Evolutionary conservation across 495 filamentous ascomycete species (phyloP).

Genomic region (Hamigera avellanea): DNA sequence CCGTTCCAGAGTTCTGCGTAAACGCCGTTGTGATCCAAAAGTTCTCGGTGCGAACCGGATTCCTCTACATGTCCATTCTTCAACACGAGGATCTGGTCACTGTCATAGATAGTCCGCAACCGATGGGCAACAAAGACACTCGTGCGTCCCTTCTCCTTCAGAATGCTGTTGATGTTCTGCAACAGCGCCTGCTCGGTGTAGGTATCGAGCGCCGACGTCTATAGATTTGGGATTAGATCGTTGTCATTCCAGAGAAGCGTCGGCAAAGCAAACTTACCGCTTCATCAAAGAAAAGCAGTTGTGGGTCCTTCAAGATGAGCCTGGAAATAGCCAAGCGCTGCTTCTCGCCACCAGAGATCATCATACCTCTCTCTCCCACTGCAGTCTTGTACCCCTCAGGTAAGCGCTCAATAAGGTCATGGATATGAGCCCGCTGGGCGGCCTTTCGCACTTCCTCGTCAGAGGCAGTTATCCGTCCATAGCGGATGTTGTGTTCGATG

Average conservation of each 20-base stretch:
- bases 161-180: constrained; percentile 85
- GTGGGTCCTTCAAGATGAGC: constrained; percentile 82
- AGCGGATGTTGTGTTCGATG: constrained; percentile 88
- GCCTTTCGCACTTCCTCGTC: constrained; percentile 61
- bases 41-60: constrained; percentile 69
- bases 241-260: neutral
- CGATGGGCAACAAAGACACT: constrained; percentile 92
- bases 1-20: constrained; percentile 89
- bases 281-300: constrained; percentile 93
- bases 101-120: constrained; percentile 86
- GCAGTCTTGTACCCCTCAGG: constrained; percentile 85
- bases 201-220: constrained; percentile 88
- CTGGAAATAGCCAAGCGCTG: constrained; percentile 83
- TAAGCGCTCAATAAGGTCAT: constrained; percentile 65
- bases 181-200: constrained; percentile 90
- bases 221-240: constrained; percentile 2
- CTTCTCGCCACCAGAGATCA: constrained; percentile 97
- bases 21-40: constrained; percentile 68
- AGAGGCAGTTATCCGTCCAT: constrained; percentile 76
- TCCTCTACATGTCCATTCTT: constrained; percentile 76
- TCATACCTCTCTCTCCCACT: constrained; percentile 93
- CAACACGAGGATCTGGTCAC: constrained; percentile 87
- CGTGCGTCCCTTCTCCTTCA: constrained; percentile 78
- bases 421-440: constrained; percentile 70
- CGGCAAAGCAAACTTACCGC: constrained; percentile 38